A percentile compares a stretch with the other conserved stretches of the same genome.
These are phyloP conservation scores for Vigna mungo DNA, from an alignment of 306 rosid genomes.

Conservation along the genomic window DNA sequence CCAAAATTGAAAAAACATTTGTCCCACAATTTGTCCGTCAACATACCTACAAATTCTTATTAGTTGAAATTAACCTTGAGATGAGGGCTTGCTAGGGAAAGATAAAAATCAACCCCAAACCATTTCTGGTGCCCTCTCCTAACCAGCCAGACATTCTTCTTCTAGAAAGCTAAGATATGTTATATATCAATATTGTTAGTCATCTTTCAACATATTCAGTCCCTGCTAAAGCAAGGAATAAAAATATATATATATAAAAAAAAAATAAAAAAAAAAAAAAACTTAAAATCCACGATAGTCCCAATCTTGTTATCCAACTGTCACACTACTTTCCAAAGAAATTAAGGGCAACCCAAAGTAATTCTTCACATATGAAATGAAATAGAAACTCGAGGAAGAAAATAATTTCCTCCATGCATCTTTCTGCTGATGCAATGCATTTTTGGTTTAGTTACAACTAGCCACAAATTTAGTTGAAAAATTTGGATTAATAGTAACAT, in stretches of 20 bases:
- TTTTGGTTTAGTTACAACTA: background rate
- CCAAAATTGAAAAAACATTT: slow-evolving; percentile 2
- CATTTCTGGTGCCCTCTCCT: slow-evolving; percentile 24
- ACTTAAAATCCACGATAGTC: background rate
- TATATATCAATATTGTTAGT: slow-evolving; percentile 14
- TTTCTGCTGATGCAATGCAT: background rate
- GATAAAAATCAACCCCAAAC: background rate
- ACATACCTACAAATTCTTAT: slow-evolving; percentile 19
- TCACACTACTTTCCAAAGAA: background rate
- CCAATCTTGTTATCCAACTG: background rate
- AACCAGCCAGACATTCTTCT: slow-evolving; percentile 11
- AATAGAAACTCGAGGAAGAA: too few species aligned
- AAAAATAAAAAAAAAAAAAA: background rate
- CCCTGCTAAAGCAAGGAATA: background rate
- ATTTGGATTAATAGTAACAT: background rate
- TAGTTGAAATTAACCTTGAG: background rate
- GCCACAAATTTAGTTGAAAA: background rate
- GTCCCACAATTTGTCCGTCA: slow-evolving; percentile 13
- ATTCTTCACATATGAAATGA: too few species aligned
- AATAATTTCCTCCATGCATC: background rate
- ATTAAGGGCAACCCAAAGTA: background rate
- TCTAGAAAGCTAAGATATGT: slow-evolving; percentile 6
- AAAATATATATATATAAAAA: too few species aligned
- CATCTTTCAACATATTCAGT: background rate
- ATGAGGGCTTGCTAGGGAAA: background rate